These are phyloP conservation scores for Arthrinium phaeospermum DNA, from an alignment of 2,329 filamentous ascomycete genomes.

Conservation along the genomic window DNA sequence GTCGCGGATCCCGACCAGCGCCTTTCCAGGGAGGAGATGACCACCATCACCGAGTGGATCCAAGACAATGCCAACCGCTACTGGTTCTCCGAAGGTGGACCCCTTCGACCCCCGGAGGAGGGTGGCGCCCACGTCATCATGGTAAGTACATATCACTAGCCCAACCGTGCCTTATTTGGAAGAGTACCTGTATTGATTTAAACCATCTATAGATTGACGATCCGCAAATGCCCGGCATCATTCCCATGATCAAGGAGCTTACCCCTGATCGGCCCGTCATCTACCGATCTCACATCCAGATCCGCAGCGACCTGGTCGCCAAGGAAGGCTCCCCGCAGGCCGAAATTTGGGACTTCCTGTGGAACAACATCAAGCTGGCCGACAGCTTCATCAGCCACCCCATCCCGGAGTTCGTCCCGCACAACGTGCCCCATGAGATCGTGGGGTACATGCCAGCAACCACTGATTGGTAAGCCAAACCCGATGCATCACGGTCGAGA, in stretches of 20 bases:
- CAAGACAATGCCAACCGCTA: slow-evolving; percentile 74
- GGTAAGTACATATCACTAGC: slow-evolving; percentile 42
- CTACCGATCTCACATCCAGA: slow-evolving; percentile 84
- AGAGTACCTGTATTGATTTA: slow-evolving; percentile 20
- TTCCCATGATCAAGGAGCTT: slow-evolving; percentile 73
- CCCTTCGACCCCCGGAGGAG: slow-evolving; percentile 66
- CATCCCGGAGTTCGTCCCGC: slow-evolving; percentile 75
- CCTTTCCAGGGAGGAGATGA: slow-evolving; percentile 67
- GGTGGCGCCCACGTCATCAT: slow-evolving; percentile 80
- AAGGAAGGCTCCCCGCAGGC: slow-evolving; percentile 68
- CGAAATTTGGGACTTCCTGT: slow-evolving; percentile 78
- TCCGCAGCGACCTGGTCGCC: slow-evolving; percentile 74
- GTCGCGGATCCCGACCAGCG: slow-evolving; percentile 70
- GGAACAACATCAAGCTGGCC: slow-evolving; percentile 71
- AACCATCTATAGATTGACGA: slow-evolving; percentile 67
- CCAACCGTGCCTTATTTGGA: not conserved
- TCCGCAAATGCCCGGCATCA: slow-evolving; percentile 82
- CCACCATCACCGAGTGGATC: slow-evolving; percentile 73
- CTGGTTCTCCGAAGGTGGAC: slow-evolving; percentile 73
- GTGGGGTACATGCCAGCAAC: slow-evolving; percentile 81
- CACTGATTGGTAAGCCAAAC: slow-evolving; percentile 69
- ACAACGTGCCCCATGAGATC: slow-evolving; percentile 66
- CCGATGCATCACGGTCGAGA: no score
- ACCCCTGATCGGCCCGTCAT: slow-evolving; percentile 78
- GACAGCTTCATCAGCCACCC: slow-evolving; percentile 86